A percentile compares a stretch with the other conserved stretches of the same genome.
phyloP scores from a whole-genome alignment of 1,284 basidiomycete genomes.

The Coniferiporia sulphurascens region DNA sequence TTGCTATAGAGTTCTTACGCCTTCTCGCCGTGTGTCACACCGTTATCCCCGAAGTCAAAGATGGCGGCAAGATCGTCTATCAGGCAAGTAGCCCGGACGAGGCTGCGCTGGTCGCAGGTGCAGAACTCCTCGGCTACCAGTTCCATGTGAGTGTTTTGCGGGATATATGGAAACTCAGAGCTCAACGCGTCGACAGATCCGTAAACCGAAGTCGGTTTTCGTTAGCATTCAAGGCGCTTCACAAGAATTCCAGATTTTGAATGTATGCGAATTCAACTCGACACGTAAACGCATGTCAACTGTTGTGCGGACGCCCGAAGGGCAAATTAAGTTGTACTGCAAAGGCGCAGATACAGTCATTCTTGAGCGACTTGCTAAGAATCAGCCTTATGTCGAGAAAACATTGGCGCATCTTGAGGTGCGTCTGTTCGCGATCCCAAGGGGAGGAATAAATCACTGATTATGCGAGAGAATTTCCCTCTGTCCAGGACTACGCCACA shows the following conservation, averaged over 20 bases:
- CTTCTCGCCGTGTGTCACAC: constrained; percentile 97
- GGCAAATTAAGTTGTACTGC: constrained; percentile 91
- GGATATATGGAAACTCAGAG: neutral
- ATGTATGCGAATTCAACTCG: constrained; percentile 99
- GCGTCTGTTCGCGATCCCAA: constrained; percentile 18
- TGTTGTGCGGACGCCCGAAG: constrained; percentile 82
- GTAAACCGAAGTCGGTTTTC: constrained; percentile 94
- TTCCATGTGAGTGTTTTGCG: constrained; percentile 69
- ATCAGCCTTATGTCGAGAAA: constrained; percentile 82
- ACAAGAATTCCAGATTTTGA: constrained; percentile 88
- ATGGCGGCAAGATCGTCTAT: constrained; percentile 77
- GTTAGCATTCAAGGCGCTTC: constrained; percentile 72
- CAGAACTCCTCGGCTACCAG: constrained; percentile 87
- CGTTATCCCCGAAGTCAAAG: constrained; percentile 92
- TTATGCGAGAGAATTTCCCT: constrained; percentile 8
- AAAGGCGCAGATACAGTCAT: constrained; percentile 99
- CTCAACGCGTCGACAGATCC: constrained; percentile 50
- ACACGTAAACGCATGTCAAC: constrained; percentile 98
- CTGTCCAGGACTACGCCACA: constrained; percentile 85
- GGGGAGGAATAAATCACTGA: neutral
- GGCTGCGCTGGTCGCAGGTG: constrained; percentile 92
- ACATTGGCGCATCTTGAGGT: constrained; percentile 91
- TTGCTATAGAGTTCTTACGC: constrained; percentile 83
- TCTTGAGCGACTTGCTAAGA: constrained; percentile 76
- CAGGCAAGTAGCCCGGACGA: constrained; percentile 99